Evolutionary conservation across 257 asterid genomes (phyloP).

Genomic region (Fraxinus cuspidata): DNA sequence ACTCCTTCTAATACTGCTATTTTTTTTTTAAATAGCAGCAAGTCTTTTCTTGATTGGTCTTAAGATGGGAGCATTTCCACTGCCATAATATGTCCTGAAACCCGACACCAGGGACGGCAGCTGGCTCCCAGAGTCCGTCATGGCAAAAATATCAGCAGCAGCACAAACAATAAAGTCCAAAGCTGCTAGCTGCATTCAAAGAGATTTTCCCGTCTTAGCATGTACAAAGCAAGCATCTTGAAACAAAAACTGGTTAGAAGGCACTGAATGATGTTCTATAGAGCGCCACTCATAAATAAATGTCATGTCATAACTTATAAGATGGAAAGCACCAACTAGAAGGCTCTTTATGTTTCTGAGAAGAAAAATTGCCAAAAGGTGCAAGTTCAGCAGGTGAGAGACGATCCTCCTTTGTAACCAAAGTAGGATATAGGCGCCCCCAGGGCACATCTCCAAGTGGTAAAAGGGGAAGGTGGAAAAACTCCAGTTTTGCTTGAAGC

Average conservation of each 20-base stretch:
- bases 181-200: conserved; percentile 83
- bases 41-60: conserved; percentile 87
- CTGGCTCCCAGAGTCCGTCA: conserved; percentile 94
- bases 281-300: too few relatives aligned
- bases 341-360: conserved; percentile 53
- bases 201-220: neutral
- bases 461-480: too few relatives aligned
- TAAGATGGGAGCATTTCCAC: conserved; percentile 72
- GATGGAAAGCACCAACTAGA: neutral
- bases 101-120: conserved; percentile 88
- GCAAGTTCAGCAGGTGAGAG: conserved; percentile 71
- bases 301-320: neutral
- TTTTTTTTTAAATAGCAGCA: conserved; percentile 62
- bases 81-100: conserved; percentile 77
- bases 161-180: conserved; percentile 82
- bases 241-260: neutral
- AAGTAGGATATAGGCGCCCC: conserved; percentile 68
- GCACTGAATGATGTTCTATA: too few relatives aligned
- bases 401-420: conserved; percentile 80
- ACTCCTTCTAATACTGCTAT: conserved; percentile 59
- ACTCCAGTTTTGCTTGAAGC: too few relatives aligned
- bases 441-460: too few relatives aligned
- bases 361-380: conserved; percentile 75
- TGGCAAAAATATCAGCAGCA: conserved; percentile 81
- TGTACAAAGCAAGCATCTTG: neutral